Evolutionary conservation across 2,329 filamentous ascomycete genomes (phyloP), one percentile per base, ranked within the genome.

Genomic region (Volutella citrinella): DNA sequence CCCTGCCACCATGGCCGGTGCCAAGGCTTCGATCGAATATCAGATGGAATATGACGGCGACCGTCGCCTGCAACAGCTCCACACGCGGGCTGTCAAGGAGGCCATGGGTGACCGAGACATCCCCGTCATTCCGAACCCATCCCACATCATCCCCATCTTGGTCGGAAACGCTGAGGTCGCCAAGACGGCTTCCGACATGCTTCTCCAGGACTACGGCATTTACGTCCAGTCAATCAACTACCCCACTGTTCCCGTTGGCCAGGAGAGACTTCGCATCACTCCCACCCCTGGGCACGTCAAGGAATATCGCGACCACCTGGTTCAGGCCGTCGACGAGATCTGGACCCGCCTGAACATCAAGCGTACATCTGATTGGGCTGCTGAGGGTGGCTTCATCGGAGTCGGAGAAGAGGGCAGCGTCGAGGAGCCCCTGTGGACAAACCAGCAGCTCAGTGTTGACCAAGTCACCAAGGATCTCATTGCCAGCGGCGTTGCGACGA

Each of bases 211-310:
- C 49, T 86, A 95, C 70, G 79, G 82, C 42, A 96, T 98, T 59
- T 98, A 98, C 60, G 93, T 98, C 17, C 93, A 98, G 68, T 89
- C 88, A 35, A 97, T 98, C 76, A 98, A 98, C 70, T 97, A 97
- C 66, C 93, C 93, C 3, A 98, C 93, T 32, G 93, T 98, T 4
- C 93, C 93, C 4, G 88, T 95, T 7, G 93, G 93, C n/a, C 90
- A 98, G 70, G 93, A 98, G 66, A 83, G 93, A 38, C 82, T 98
- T 36, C 85, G 93, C 48, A 88, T 98, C 62, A 98, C 93, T 3
- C 93, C 93, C 0, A 98, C 93, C 2, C 93, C 93, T 0, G 93
- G 93, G 26, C 93, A 98, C 62, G 80, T 78, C 35, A 84, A 84
- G 65, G 79, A 87, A 50, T 88, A 86, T 66, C 87, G 89, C 43